These are phyloP conservation scores for Rhynchospora breviuscula DNA, from an alignment of 176 grass and related monocot species.

Conservation along the genomic window DNA sequence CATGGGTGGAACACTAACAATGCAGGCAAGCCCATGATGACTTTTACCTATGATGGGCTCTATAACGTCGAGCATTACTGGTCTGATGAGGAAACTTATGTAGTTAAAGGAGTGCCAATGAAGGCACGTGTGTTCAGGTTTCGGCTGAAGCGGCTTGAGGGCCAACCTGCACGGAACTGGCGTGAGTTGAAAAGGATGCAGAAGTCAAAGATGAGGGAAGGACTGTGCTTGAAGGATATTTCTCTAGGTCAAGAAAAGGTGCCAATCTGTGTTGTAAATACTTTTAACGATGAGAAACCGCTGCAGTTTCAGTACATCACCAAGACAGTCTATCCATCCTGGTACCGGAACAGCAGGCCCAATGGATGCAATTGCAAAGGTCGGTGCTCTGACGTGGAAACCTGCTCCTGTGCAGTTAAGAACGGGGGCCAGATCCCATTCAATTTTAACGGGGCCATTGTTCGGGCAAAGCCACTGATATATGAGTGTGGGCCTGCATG, in stretches of 20 bases:
- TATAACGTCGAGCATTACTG: constrained; percentile 44
- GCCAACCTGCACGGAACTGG: constrained; percentile 34
- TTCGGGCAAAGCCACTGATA: constrained; percentile 40
- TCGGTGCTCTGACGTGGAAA: constrained; percentile 34
- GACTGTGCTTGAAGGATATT: constrained; percentile 36
- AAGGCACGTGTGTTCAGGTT: constrained; percentile 60
- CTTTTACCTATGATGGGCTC: constrained; percentile 77
- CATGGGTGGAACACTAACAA: constrained; percentile 35
- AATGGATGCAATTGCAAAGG: constrained; percentile 52
- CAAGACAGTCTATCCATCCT: constrained; percentile 37
- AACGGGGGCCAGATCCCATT: constrained; percentile 46
- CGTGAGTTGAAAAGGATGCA: not conserved
- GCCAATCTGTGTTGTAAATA: constrained; percentile 54
- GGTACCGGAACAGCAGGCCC: constrained; percentile 21
- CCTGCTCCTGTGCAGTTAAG: constrained; percentile 53
- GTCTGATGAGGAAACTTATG: not conserved
- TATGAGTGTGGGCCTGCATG: constrained; percentile 55
- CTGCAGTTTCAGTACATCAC: constrained; percentile 34
- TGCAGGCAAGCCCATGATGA: constrained; percentile 29
- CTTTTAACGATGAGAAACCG: constrained; percentile 33
- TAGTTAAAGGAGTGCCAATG: constrained; percentile 36
- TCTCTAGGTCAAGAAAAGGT: constrained; percentile 49
- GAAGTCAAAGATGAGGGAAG: constrained; percentile 1
- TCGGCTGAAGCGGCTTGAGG: constrained; percentile 44
- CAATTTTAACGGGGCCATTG: constrained; percentile 33